Conservation (phyloP, 352 stramenopile genomes). For the Phytopythium mirpurense region DNA sequence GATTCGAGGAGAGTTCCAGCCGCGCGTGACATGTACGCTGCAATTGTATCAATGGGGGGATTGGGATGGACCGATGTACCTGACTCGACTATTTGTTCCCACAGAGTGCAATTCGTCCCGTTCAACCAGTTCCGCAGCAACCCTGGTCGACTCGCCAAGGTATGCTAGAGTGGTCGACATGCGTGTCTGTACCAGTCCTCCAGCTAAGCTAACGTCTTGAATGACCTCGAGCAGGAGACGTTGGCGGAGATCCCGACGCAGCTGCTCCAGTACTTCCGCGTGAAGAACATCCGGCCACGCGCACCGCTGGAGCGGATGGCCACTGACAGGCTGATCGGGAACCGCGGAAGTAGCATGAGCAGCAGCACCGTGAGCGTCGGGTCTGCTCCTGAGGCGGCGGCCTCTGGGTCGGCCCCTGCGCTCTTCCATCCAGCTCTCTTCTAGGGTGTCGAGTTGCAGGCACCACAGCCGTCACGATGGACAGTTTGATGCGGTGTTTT, state of each 20-base stretch:
- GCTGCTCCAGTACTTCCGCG: conserved; percentile 53
- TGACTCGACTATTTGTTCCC: conserved; percentile 8
- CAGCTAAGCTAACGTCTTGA: not conserved
- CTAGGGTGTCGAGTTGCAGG: too few relatives aligned
- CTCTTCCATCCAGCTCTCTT: too few relatives aligned
- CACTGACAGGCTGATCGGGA: conserved; percentile 32
- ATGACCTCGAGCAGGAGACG: conserved; percentile 29
- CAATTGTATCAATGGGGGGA: not conserved
- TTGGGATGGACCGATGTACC: not conserved
- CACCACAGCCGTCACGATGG: too few relatives aligned
- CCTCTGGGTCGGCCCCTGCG: not conserved
- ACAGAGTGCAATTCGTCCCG: conserved; percentile 69
- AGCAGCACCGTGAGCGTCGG: not conserved
- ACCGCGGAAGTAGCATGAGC: conserved; percentile 9
- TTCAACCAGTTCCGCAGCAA: conserved; percentile 71
- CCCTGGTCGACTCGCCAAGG: conserved; percentile 49
- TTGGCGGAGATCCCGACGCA: conserved; percentile 65
- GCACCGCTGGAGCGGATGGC: conserved; percentile 47
- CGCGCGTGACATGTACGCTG: conserved; percentile 57
- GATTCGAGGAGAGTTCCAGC: conserved; percentile 29
- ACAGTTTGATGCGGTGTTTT: too few relatives aligned
- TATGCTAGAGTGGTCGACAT: conserved; percentile 1
- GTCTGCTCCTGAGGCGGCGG: not conserved
- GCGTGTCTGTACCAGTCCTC: not conserved
- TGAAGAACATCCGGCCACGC: conserved; percentile 50